Conservation (phyloP, 176 grass and related monocot species). For the Phoenix dactylifera region DNA sequence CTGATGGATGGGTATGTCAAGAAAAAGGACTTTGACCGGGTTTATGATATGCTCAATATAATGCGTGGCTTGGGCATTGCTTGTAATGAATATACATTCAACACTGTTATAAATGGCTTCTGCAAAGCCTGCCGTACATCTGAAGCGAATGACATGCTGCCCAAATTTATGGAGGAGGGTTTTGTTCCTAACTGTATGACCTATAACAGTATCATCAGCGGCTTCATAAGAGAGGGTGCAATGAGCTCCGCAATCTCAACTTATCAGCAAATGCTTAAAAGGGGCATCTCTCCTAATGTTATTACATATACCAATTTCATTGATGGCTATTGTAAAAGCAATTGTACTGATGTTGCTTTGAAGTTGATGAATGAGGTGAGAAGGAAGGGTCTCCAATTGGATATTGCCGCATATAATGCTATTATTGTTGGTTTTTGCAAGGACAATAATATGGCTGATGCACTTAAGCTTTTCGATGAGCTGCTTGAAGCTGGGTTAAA, state of each 20-base stretch:
- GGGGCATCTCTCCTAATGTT: slow-evolving; percentile 45
- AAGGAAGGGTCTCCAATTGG: slow-evolving; percentile 38
- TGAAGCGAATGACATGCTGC: slow-evolving; percentile 62
- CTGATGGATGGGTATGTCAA: slow-evolving; percentile 56
- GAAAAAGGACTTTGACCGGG: slow-evolving; percentile 42
- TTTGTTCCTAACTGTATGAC: slow-evolving; percentile 63
- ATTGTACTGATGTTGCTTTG: slow-evolving; percentile 57
- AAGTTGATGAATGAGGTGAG: slow-evolving; percentile 65
- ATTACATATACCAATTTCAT: slow-evolving; percentile 84
- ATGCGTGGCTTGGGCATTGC: slow-evolving; percentile 52
- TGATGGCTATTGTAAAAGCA: slow-evolving; percentile 51
- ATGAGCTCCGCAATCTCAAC: slow-evolving; percentile 38
- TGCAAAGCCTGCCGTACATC: slow-evolving; percentile 25
- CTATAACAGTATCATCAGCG: slow-evolving; percentile 84
- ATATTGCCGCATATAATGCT: slow-evolving; percentile 39
- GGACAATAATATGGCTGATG: slow-evolving; percentile 62
- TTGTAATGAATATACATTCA: slow-evolving; percentile 59
- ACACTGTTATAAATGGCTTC: slow-evolving; percentile 69
- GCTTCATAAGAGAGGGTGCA: slow-evolving; percentile 49
- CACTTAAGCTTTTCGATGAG: slow-evolving; percentile 44
- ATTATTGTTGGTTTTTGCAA: slow-evolving; percentile 55
- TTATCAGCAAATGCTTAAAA: slow-evolving; percentile 52
- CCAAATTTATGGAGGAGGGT: slow-evolving; percentile 52
- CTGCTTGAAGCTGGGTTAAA: slow-evolving; percentile 52
- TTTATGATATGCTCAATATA: slow-evolving; percentile 38